Base-by-base conservation (phyloP, 768 basidiomycete genomes). In the Collybia nuda region DNA sequence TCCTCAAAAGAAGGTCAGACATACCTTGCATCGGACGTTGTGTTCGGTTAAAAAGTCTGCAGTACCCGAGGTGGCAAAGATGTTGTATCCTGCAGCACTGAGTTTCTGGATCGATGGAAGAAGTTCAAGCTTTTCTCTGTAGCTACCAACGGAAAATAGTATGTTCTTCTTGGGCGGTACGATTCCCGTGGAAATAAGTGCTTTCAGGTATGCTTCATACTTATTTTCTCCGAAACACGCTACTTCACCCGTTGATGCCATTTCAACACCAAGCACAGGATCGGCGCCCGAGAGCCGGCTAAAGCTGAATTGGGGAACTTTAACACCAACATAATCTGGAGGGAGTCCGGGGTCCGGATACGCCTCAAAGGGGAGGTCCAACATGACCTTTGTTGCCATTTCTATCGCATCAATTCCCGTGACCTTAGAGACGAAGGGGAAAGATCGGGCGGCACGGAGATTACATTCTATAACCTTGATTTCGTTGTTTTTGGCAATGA, bases 381-480 rank as follows among this genome's bases (percentile, higher is more conserved):
- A 78, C 95, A 99, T 98, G 56, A 97, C 96, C 68, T 97, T 98
- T 37, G 96, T 99, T 29, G 96, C 97, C 83, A 98, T 86, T 75
- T 98, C 96, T 59, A 99, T 98, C 3, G 96, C 96, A 65, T 99
- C 95, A 59, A 98, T 80, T 28, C 94, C 94, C 6, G 97, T 98
- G 53, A 97, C 93, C 70, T 99, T 99, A 6, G 94, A 97, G 21
- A 99, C 96, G 76, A 99, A 99, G 37, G 96, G 96, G 84, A 96
- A 98, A 0, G 96, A 98, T 54, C 96, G 84, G 19, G 96, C 96
- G 0, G 97, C 97, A 49, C 96, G 92, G 28, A 99, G 76, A 72
- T 99, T 99, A 72, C 96, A 98, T 69, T 99, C 96, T 67, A 99
- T 99, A 61, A 99, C 96, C 79, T 99, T 99, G 79, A 99, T 98